These are phyloP conservation scores for Kandelia obovata DNA, from an alignment of 345 rosid genomes.

Conservation along the genomic window DNA sequence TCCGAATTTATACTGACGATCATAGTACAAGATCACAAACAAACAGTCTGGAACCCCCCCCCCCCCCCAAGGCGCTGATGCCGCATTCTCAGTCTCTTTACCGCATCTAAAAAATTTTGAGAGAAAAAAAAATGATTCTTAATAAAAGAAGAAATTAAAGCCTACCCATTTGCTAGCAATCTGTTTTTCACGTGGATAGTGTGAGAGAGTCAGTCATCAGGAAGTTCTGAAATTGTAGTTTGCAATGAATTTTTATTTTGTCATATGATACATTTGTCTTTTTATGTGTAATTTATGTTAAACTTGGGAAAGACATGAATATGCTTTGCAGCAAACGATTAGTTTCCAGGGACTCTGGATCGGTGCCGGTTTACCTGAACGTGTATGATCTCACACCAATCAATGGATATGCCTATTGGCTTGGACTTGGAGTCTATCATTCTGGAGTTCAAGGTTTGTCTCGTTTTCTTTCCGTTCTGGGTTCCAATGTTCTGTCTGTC, in stretches of 20 bases:
- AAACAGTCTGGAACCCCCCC: not conserved
- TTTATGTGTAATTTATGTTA: not conserved
- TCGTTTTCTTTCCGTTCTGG: not conserved
- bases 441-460: conserved; percentile 95
- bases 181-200: not conserved
- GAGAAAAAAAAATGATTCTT: not conserved
- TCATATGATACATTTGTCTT: not conserved
- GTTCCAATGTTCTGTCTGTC: not conserved
- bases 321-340: conserved; percentile 68
- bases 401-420: conserved; percentile 94
- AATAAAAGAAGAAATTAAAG: not conserved
- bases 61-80: not conserved
- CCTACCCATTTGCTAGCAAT: not conserved
- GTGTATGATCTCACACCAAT: conserved; percentile 93
- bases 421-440: conserved; percentile 95
- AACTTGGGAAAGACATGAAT: not conserved
- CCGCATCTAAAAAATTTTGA: not conserved
- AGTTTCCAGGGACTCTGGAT: conserved; percentile 53
- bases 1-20: not conserved
- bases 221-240: not conserved
- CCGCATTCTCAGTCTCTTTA: conserved; percentile 16
- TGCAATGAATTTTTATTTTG: not conserved
- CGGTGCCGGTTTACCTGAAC: conserved; percentile 84
- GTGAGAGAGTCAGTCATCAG: not conserved
- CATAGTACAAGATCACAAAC: not conserved